A percentile compares a stretch with the other conserved stretches of the same genome.
Evolutionary conservation across 495 filamentous ascomycete genomes (phyloP).

Genomic region (Penicillium maclennaniae): DNA sequence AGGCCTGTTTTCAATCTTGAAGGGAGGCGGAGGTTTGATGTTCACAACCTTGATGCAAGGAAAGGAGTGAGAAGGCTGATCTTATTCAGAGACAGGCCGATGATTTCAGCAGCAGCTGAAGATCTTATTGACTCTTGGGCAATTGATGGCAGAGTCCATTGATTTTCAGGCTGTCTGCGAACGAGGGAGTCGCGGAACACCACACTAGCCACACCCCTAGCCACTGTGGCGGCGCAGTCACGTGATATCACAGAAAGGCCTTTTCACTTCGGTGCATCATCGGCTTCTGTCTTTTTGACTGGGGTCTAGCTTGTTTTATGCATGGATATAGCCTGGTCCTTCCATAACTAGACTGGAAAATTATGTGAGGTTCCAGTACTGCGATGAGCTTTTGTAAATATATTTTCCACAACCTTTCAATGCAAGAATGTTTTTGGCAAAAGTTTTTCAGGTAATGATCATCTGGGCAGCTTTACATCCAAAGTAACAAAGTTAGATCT

Average conservation of each 20-base stretch:
- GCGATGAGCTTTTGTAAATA: too few relatives aligned
- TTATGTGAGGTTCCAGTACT: too few relatives aligned
- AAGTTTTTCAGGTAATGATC: too few relatives aligned
- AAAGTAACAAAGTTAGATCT: too few relatives aligned
- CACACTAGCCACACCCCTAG: slow-evolving; percentile 14
- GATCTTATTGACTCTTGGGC: not conserved
- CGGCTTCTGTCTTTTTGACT: too few relatives aligned
- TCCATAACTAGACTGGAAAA: too few relatives aligned
- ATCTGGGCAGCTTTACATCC: too few relatives aligned
- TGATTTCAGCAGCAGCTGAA: not conserved
- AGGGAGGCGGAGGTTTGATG: not conserved
- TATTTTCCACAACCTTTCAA: too few relatives aligned
- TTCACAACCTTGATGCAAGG: not conserved
- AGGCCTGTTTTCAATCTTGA: not conserved
- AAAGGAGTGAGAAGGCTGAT: not conserved
- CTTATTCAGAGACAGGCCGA: not conserved
- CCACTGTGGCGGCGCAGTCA: slow-evolving; percentile 12
- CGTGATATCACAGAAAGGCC: not conserved
- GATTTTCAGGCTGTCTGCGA: not conserved
- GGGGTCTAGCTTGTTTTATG: too few relatives aligned
- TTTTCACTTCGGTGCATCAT: not conserved
- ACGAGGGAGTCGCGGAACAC: slow-evolving; percentile 11
- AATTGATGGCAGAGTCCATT: not conserved
- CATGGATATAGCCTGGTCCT: too few relatives aligned
- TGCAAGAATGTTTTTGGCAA: too few relatives aligned